A percentile compares a stretch with the other conserved stretches of the same genome.
Evolutionary conservation across 1,284 basidiomycete species (phyloP).

Genomic region (Chalciporus sp.): DNA sequence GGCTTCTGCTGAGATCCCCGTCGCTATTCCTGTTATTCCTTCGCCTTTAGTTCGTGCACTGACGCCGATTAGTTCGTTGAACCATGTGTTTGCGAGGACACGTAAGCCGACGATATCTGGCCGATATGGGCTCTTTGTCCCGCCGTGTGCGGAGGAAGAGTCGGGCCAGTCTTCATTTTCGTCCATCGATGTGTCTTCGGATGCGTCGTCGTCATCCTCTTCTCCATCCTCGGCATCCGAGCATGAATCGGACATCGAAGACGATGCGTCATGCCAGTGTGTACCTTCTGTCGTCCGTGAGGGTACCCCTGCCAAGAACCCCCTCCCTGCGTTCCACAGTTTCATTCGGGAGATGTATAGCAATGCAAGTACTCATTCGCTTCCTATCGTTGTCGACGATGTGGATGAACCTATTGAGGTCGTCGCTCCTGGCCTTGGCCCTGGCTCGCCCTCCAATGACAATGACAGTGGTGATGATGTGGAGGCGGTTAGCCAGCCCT

Average conservation of each 20-base stretch:
- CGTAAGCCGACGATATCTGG: slow-evolving; percentile 38
- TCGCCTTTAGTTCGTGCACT: not conserved
- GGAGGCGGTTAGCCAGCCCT: slow-evolving; percentile 15
- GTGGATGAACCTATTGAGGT: slow-evolving; percentile 16
- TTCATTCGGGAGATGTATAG: slow-evolving; percentile 35
- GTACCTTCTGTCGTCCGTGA: slow-evolving; percentile 22
- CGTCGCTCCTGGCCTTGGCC: slow-evolving; percentile 5
- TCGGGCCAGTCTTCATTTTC: slow-evolving; percentile 40
- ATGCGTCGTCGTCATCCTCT: slow-evolving; percentile 11
- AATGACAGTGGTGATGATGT: slow-evolving; percentile 14
- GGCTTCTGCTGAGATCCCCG: slow-evolving; percentile 6
- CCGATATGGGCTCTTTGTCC: slow-evolving; percentile 56
- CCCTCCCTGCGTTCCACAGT: slow-evolving; percentile 33
- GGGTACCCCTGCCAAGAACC: slow-evolving; percentile 12
- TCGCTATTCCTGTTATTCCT: not conserved
- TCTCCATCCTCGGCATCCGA: slow-evolving; percentile 36
- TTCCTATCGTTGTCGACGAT: slow-evolving; percentile 11
- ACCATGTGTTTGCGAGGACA: slow-evolving; percentile 14
- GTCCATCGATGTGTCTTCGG: slow-evolving; percentile 40
- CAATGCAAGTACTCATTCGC: slow-evolving; percentile 7
- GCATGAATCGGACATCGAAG: slow-evolving; percentile 60
- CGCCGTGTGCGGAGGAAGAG: slow-evolving; percentile 37
- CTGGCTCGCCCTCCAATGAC: slow-evolving; percentile 5
- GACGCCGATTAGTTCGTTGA: slow-evolving; percentile 12
- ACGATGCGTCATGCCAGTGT: slow-evolving; percentile 38